Evolutionary conservation across 345 rosid genomes (phyloP).

Genomic region (Eucalyptus cloeziana): DNA sequence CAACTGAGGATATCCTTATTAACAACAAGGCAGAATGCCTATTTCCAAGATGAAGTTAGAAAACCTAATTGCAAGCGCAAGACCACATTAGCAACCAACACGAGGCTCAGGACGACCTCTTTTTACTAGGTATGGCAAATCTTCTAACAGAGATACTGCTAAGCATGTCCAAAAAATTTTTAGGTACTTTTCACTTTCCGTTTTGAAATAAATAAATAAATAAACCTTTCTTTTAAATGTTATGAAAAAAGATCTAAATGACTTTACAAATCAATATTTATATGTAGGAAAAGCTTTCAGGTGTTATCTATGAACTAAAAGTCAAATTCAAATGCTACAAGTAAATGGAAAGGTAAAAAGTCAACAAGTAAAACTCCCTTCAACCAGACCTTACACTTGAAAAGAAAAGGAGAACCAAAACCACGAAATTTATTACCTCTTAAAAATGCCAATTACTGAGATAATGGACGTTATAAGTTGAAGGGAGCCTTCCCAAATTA

Average conservation of each 20-base stretch:
- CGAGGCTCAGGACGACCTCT: background rate
- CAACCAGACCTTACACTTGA: background rate
- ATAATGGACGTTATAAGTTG: conserved; percentile 45
- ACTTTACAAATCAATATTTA: background rate
- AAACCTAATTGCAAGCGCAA: background rate
- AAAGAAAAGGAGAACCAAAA: background rate
- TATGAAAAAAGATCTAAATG: background rate
- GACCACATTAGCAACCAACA: background rate
- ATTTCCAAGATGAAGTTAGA: background rate
- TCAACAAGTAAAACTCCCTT: background rate
- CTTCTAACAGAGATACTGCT: background rate
- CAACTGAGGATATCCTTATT: background rate
- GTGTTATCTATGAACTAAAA: background rate
- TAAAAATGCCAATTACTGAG: conserved; percentile 51
- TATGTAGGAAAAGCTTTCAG: background rate
- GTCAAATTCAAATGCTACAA: background rate
- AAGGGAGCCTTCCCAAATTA: conserved; percentile 70
- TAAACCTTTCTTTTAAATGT: background rate
- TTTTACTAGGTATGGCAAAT: background rate
- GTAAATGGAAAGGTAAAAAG: background rate
- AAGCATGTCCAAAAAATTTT: background rate
- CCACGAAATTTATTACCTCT: conserved; percentile 30
- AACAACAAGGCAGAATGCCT: background rate
- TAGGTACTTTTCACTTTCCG: background rate
- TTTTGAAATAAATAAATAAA: background rate